Percentiles rank a stretch among this genome's conserved stretches.
Conservation (phyloP, 2,329 filamentous ascomycete species). For the Lasiodiplodia sp. region DNA sequence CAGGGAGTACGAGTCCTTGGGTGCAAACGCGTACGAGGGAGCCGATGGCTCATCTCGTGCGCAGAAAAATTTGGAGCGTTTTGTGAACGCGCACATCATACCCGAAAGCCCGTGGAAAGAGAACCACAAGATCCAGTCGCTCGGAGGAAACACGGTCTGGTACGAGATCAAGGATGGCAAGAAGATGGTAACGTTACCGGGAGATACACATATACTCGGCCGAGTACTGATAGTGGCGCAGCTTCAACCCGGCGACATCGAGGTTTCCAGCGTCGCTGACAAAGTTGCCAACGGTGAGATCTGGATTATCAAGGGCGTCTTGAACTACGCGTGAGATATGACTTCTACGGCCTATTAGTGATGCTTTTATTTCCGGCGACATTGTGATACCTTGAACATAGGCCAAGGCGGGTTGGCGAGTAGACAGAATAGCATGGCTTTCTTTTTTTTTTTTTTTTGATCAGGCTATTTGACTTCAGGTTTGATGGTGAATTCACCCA, state of each 20-base stretch:
- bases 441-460: too few species aligned
- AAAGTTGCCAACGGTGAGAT: conserved; percentile 88
- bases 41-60: conserved; percentile 78
- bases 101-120: conserved; percentile 77
- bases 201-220: conserved; percentile 2
- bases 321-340: conserved; percentile 47
- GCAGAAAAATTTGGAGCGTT: conserved; percentile 75
- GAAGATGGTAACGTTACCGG: conserved; percentile 63
- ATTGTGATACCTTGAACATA: not conserved
- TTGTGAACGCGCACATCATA: conserved; percentile 87
- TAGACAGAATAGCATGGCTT: not conserved
- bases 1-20: conserved; percentile 72
- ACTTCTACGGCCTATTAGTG: not conserved
- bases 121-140: conserved; percentile 69
- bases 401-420: not conserved
- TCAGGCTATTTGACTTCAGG: not conserved
- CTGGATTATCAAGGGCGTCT: conserved; percentile 73
- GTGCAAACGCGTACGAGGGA: conserved; percentile 77
- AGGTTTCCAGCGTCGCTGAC: conserved; percentile 76
- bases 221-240: conserved; percentile 44
- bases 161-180: conserved; percentile 78
- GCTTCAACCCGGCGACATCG: conserved; percentile 81
- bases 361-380: not conserved
- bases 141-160: conserved; percentile 77
- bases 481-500: not conserved